Percentiles rank a stretch among this genome's conserved stretches.
Evolutionary conservation across 2,329 filamentous ascomycete species (phyloP).

Genomic region (Arthroderma sp.): DNA sequence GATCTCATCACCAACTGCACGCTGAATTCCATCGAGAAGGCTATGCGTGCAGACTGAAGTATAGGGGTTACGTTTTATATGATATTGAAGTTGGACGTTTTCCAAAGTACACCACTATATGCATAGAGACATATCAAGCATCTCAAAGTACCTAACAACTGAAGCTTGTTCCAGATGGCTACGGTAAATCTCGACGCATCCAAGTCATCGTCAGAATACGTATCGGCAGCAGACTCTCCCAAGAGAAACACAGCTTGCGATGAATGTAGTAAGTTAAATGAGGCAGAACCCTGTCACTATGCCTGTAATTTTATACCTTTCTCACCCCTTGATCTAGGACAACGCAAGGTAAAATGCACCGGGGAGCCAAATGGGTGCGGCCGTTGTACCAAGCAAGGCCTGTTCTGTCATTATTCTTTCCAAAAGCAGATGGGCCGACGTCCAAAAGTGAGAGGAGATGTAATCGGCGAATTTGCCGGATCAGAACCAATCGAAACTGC

Average conservation of each 20-base stretch:
- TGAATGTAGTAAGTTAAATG: conserved; percentile 31
- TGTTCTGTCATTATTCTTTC: conserved; percentile 33
- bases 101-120: too few species aligned
- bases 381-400: conserved; percentile 30
- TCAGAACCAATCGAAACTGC: not conserved
- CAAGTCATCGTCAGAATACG: too few species aligned
- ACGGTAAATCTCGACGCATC: too few species aligned
- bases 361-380: conserved; percentile 31
- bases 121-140: too few species aligned
- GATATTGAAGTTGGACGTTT: too few species aligned
- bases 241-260: conserved; percentile 37
- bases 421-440: conserved; percentile 38
- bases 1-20: too few species aligned
- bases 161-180: too few species aligned
- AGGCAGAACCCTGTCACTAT: conserved; percentile 10
- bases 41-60: too few species aligned
- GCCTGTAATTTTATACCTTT: conserved; percentile 4
- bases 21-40: too few species aligned
- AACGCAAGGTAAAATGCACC: conserved; percentile 37
- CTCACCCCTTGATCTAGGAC: conserved; percentile 21
- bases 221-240: conserved; percentile 5
- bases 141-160: too few species aligned
- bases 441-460: conserved; percentile 26
- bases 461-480: not conserved
- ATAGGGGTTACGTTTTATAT: too few species aligned